Evolutionary conservation across 2,329 filamentous ascomycete species (phyloP).

Genomic region (Arachnopeziza araneosa): DNA sequence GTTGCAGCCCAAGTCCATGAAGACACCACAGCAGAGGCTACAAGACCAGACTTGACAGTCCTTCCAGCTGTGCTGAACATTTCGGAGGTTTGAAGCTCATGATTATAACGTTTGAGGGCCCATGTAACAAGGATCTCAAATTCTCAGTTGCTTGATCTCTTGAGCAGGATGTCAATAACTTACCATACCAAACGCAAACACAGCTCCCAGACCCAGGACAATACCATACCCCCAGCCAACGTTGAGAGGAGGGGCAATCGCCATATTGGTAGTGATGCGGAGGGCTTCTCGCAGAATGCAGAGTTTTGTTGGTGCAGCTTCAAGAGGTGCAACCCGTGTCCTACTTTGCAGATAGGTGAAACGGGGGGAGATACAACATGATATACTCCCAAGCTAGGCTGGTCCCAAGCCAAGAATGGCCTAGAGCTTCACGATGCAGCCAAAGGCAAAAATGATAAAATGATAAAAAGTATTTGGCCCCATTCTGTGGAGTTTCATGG

Average conservation of each 20-base stretch:
- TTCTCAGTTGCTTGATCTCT: background rate
- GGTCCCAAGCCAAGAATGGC: background rate
- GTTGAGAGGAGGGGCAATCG: slow-evolving; percentile 28
- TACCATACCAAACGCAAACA: slow-evolving; percentile 61
- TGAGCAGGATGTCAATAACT: slow-evolving; percentile 5
- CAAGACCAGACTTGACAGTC: slow-evolving; percentile 82
- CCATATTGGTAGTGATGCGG: slow-evolving; percentile 18
- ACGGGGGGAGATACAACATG: slow-evolving; percentile 2
- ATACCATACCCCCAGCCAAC: slow-evolving; percentile 57
- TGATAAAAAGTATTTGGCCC: background rate
- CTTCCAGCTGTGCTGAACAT: slow-evolving; percentile 88
- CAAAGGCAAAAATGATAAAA: background rate
- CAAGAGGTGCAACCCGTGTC: slow-evolving; percentile 1
- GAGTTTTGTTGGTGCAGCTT: background rate
- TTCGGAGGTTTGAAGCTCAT: slow-evolving; percentile 83
- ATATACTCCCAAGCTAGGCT: background rate
- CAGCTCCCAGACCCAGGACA: slow-evolving; percentile 52
- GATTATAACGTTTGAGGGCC: slow-evolving; percentile 48
- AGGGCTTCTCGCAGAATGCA: slow-evolving; percentile 1
- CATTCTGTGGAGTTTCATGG: background rate
- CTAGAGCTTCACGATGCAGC: background rate
- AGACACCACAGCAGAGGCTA: slow-evolving; percentile 84
- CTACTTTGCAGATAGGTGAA: background rate
- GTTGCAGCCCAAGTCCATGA: slow-evolving; percentile 93
- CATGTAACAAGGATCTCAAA: slow-evolving; percentile 31